These are phyloP conservation scores for Mycena indigotica DNA, from an alignment of 768 basidiomycete species.

Conservation along the genomic window DNA sequence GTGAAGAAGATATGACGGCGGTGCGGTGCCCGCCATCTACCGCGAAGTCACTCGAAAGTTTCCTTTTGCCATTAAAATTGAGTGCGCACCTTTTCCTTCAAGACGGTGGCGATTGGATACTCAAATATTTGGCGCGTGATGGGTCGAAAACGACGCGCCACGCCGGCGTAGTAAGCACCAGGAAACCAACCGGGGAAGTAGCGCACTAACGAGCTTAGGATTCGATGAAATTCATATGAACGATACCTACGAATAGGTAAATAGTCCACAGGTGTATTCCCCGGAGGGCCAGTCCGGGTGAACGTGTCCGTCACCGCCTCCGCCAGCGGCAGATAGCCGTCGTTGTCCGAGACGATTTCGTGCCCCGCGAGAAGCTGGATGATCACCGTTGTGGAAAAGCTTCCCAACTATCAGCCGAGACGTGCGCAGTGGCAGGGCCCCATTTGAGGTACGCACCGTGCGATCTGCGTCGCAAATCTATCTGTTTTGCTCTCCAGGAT, in stretches of 20 bases:
- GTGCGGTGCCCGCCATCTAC: conserved; percentile 18
- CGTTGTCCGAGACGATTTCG: not conserved
- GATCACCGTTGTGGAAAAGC: not conserved
- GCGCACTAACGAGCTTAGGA: conserved; percentile 10
- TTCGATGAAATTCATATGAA: not conserved
- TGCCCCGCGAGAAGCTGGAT: not conserved
- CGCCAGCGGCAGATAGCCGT: not conserved
- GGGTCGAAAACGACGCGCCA: conserved; percentile 10
- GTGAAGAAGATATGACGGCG: conserved; percentile 22
- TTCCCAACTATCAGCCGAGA: not conserved
- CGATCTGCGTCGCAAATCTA: not conserved
- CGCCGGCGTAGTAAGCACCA: conserved; percentile 27
- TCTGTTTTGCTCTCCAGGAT: not conserved
- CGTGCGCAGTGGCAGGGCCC: too few species aligned
- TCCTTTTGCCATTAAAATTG: not conserved
- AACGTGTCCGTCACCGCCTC: not conserved
- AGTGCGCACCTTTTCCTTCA: conserved; percentile 10
- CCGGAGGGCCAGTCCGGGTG: not conserved
- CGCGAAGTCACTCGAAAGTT: not conserved
- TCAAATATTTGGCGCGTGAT: conserved; percentile 11
- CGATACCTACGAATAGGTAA: not conserved
- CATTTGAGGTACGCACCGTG: not conserved
- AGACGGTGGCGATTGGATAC: conserved; percentile 13
- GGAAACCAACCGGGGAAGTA: conserved; percentile 38
- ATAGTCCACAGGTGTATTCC: not conserved